Evolutionary conservation across 2,329 filamentous ascomycete genomes (phyloP).

Genomic region (Stagonosporopsis cucurbitacearum): DNA sequence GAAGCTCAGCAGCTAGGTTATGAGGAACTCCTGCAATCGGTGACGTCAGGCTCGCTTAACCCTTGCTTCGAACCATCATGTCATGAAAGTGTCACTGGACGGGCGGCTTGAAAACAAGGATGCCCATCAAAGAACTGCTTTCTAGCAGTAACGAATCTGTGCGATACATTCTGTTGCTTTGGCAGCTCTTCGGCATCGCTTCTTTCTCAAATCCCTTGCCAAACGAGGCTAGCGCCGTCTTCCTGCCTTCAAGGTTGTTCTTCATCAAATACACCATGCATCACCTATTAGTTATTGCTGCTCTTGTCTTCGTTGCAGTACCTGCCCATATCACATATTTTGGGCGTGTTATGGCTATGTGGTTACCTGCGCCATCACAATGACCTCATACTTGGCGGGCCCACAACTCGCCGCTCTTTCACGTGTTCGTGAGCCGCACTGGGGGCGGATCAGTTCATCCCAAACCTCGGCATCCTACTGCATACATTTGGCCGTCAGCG

Average conservation of each 20-base stretch:
- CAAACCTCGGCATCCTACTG: background rate
- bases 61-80: slow-evolving; percentile 14
- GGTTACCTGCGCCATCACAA: background rate
- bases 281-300: too few species aligned
- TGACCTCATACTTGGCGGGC: slow-evolving; percentile 14
- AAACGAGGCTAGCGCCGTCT: background rate
- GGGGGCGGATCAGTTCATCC: too few species aligned
- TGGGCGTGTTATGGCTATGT: too few species aligned
- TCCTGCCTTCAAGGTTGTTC: background rate
- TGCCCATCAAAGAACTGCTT: too few species aligned
- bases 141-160: too few species aligned
- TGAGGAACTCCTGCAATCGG: background rate
- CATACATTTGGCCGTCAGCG: too few species aligned
- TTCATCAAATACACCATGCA: background rate
- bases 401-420: background rate
- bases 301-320: background rate
- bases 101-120: background rate
- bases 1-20: slow-evolving; percentile 11
- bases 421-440: background rate
- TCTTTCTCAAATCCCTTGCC: background rate
- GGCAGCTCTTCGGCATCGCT: background rate
- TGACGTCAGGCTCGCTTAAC: slow-evolving; percentile 18
- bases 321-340: background rate
- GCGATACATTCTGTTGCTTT: background rate
- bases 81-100: slow-evolving; percentile 14